Evolutionary conservation across 1,284 basidiomycete species (phyloP).

Genomic region (Trametes polyzona): DNA sequence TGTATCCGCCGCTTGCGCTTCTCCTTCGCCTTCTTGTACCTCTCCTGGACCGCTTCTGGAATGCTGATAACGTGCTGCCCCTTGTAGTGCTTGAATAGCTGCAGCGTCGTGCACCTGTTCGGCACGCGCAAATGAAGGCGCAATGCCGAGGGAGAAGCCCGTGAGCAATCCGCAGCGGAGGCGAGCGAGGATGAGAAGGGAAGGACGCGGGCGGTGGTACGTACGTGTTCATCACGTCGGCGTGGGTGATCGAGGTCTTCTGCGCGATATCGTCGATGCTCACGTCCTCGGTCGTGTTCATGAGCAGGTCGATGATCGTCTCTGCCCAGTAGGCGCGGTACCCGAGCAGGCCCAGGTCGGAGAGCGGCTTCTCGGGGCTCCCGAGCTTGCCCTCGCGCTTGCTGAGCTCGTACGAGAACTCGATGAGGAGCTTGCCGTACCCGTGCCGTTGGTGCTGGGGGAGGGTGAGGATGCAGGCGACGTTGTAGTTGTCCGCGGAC

Average conservation of each 20-base stretch:
- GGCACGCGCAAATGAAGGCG: conserved; percentile 5
- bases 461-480: conserved; percentile 97
- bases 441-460: conserved; percentile 98
- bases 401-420: conserved; percentile 97
- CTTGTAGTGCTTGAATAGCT: conserved; percentile 96
- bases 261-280: conserved; percentile 98
- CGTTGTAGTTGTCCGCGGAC: conserved; percentile 97
- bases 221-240: conserved; percentile 97
- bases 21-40: conserved; percentile 82
- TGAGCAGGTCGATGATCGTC: conserved; percentile 90
- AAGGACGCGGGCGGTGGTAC: no score
- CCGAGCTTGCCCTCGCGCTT: conserved; percentile 97
- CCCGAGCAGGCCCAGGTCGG: conserved; percentile 90
- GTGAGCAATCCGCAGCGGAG: conserved; percentile 23
- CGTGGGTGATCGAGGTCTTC: conserved; percentile 95
- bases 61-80: conserved; percentile 94
- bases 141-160: conserved; percentile 15
- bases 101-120: conserved; percentile 86
- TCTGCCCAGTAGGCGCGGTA: conserved; percentile 99
- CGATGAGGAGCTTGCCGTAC: conserved; percentile 94
- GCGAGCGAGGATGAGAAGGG: conserved; percentile 15
- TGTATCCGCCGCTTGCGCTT: conserved; percentile 86
- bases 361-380: conserved; percentile 97
- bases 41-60: conserved; percentile 89
- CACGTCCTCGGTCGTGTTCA: conserved; percentile 77